A percentile compares a stretch with the other conserved stretches of the same genome.
Conservation (phyloP, 257 asterid species). For the Solanum chilense region DNA sequence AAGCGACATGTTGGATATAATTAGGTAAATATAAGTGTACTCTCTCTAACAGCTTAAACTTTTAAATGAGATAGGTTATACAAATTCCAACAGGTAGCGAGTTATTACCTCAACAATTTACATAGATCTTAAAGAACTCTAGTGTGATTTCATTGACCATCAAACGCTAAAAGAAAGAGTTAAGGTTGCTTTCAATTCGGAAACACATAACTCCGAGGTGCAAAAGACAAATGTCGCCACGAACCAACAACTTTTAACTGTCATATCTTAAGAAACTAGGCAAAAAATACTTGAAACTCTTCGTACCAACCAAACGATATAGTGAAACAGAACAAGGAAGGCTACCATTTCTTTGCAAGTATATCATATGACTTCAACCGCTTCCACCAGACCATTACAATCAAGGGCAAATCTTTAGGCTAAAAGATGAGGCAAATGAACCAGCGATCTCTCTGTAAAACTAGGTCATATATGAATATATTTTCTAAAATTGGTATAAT, state of each 20-base stretch:
- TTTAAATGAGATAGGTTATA: background rate
- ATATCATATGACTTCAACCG: background rate
- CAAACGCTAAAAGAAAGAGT: background rate
- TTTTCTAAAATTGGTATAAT: background rate
- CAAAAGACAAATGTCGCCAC: background rate
- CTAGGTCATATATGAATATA: background rate
- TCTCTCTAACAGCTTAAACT: background rate
- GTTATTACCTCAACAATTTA: background rate
- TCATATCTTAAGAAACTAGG: background rate
- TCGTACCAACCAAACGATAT: background rate
- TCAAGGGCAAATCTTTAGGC: background rate
- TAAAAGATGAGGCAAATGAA: background rate
- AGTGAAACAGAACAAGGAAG: background rate
- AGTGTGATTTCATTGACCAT: background rate
- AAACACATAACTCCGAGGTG: background rate
- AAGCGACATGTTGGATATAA: background rate
- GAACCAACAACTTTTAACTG: background rate
- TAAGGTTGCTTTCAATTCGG: background rate
- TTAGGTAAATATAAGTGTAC: background rate
- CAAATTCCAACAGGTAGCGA: background rate
- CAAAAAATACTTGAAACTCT: background rate
- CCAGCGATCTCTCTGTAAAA: background rate
- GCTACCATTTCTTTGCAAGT: background rate
- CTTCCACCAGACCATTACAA: background rate
- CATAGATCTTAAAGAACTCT: background rate